Percentiles rank a stretch among this genome's conserved stretches.
These are phyloP conservation scores for Bryum argenteum DNA, from an alignment of 225 moss, liverwort and hornwort genomes.

Conservation along the genomic window DNA sequence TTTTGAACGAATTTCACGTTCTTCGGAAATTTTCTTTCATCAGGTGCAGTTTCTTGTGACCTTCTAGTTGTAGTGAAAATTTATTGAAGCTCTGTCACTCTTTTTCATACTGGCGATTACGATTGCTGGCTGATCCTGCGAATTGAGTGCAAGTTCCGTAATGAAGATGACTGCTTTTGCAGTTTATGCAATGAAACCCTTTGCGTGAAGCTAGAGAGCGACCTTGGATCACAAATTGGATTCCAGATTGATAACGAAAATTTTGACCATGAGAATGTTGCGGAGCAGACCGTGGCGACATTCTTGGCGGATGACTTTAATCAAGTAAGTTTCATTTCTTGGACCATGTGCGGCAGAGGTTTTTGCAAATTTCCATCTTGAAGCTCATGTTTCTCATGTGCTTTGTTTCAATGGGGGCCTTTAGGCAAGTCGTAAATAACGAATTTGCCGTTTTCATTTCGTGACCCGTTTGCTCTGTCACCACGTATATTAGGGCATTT, in stretches of 20 bases:
- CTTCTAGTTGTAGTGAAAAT: slow-evolving; percentile 14
- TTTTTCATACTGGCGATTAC: background rate
- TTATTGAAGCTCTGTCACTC: slow-evolving; percentile 21
- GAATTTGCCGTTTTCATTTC: slow-evolving; percentile 8
- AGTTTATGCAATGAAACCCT: slow-evolving; percentile 84
- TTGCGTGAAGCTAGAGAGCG: slow-evolving; percentile 75
- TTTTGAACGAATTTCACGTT: slow-evolving; percentile 90
- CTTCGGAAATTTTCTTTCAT: slow-evolving; percentile 83
- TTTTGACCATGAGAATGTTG: slow-evolving; percentile 71
- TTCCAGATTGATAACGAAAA: slow-evolving; percentile 98
- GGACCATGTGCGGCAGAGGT: slow-evolving; percentile 12
- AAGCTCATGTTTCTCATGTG: slow-evolving; percentile 19
- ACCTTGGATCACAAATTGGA: slow-evolving; percentile 83
- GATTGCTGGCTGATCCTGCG: slow-evolving; percentile 6
- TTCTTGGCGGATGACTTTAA: slow-evolving; percentile 90
- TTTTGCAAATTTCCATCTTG: slow-evolving; percentile 8
- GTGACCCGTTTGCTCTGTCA: slow-evolving; percentile 14
- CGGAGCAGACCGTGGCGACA: slow-evolving; percentile 74
- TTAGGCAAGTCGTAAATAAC: slow-evolving; percentile 4
- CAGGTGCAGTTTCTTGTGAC: slow-evolving; percentile 52
- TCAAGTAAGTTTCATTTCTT: slow-evolving; percentile 55
- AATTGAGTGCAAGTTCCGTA: slow-evolving; percentile 22
- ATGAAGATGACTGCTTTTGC: slow-evolving; percentile 34
- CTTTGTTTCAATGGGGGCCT: slow-evolving; percentile 1
- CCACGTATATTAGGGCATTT: slow-evolving; percentile 9